Base-by-base conservation (phyloP, 169 alveolate species). In the Plasmodium cynomolgi region DNA sequence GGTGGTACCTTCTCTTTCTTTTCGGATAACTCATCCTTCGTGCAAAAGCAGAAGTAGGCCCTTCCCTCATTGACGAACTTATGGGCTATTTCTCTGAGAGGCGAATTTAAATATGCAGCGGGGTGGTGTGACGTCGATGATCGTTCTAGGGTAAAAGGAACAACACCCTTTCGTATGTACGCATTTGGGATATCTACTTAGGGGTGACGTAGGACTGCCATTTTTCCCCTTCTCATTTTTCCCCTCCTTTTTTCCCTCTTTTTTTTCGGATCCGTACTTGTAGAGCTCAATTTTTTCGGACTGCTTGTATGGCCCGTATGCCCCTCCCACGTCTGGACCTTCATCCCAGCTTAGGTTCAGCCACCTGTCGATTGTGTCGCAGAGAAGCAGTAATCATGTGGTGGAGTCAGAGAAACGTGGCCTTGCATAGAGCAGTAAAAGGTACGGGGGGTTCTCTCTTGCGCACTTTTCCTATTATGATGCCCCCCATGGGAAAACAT, bases 1-100 rank as follows among this genome's bases (percentile, higher is more conserved):
- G 6, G 83, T 20, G 34, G 54, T 39, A 96, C 97, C 84, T 3
- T 82, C 47, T 93, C 91, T 50, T 95, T 93, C 54, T 72, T 91
- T 44, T 84, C 92, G 6, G 75, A 74, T 84, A 96, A 77, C 50
- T 95, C 96, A 37, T 95, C 96, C 50, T 84, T 82, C 75, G 96
- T 91, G 92, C 98, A 96, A 80, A 96, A 97, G 77, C 98, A 97
- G 62, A 92, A 94, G 80, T 97, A 97, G 39, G 98, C 97, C 71
- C 86, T 83, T 58, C 93, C 96, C 47, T 56, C 54, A n/a, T 95
- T 84, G 23, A 97, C 82, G 56, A 97, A 92, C 37, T 88, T 92
- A 29, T 92, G 93, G 73, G 98, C 98, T 68, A 91, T 84, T 44
- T 84, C 83, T 54, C 98, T 96, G 84, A 20, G 33, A 34, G 23